phyloP scores from a whole-genome alignment of 352 stramenopile species.

The Phytophthora cryptogea region DNA sequence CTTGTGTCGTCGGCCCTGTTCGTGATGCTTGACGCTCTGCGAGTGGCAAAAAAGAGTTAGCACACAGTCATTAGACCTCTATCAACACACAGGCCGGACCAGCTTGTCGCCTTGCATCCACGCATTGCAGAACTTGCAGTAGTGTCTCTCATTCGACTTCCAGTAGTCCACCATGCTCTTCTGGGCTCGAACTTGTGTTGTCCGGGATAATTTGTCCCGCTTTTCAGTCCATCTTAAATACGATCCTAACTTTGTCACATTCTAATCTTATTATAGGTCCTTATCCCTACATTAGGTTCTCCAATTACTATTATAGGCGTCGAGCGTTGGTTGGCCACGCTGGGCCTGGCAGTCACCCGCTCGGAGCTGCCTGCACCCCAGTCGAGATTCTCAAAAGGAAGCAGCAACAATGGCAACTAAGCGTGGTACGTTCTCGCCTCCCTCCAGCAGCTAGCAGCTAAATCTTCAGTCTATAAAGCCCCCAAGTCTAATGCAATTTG shows the following conservation, averaged over 20 bases:
- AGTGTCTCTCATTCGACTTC: slow-evolving; percentile 72
- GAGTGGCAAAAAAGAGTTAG: not conserved
- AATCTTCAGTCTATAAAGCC: not conserved
- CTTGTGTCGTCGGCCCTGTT: slow-evolving; percentile 79
- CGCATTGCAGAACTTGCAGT: slow-evolving; percentile 90
- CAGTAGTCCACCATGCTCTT: slow-evolving; percentile 69
- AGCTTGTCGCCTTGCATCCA: slow-evolving; percentile 85
- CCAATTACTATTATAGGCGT: not conserved
- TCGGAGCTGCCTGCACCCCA: slow-evolving; percentile 25
- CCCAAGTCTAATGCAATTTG: not conserved
- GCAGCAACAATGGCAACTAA: slow-evolving; percentile 84
- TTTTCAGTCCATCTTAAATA: not conserved
- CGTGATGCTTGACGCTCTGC: slow-evolving; percentile 84
- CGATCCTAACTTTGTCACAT: not conserved
- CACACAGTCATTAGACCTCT: too few species aligned
- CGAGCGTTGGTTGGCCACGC: slow-evolving; percentile 40
- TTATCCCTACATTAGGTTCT: not conserved
- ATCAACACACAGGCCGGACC: slow-evolving; percentile 31
- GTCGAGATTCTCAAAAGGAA: slow-evolving; percentile 88
- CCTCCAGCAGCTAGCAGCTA: not conserved
- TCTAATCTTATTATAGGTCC: not conserved
- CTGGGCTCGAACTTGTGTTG: too few species aligned
- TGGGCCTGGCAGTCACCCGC: slow-evolving; percentile 1
- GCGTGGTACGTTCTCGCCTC: slow-evolving; percentile 53
- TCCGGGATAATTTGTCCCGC: not conserved